These are phyloP conservation scores for Spergularia marina DNA, from an alignment of 148 eudicot species.

Conservation along the genomic window DNA sequence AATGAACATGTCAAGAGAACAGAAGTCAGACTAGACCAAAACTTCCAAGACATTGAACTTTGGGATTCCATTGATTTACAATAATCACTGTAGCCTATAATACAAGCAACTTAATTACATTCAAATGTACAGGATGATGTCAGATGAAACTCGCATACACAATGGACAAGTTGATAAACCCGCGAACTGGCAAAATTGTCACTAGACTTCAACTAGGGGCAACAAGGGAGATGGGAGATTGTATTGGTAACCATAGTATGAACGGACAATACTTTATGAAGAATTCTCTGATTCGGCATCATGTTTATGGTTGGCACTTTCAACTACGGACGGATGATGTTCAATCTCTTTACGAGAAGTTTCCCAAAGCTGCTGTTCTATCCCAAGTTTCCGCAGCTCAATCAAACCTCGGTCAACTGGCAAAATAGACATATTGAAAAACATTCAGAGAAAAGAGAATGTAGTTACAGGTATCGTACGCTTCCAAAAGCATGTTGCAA, in stretches of 20 bases:
- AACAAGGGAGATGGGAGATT: slow-evolving; percentile 11
- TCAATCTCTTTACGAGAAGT: slow-evolving; percentile 85
- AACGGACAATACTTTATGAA: slow-evolving; percentile 24
- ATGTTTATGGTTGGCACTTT: slow-evolving; percentile 24
- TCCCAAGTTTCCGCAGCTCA: slow-evolving; percentile 64
- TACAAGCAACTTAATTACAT: slow-evolving; percentile 34
- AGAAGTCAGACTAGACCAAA: no score
- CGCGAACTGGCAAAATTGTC: slow-evolving; percentile 21
- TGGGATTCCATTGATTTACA: background rate
- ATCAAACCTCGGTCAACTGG: slow-evolving; percentile 69
- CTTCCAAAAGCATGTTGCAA: background rate
- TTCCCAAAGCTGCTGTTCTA: slow-evolving; percentile 94
- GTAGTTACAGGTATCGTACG: no score
- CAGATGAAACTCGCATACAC: slow-evolving; percentile 23
- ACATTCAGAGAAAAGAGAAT: background rate
- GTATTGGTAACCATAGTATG: slow-evolving; percentile 1
- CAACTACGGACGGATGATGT: slow-evolving; percentile 31
- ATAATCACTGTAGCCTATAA: slow-evolving; percentile 11
- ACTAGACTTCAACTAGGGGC: background rate
- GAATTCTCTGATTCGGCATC: slow-evolving; percentile 46
- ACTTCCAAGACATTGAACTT: no score
- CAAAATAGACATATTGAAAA: slow-evolving; percentile 9
- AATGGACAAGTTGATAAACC: slow-evolving; percentile 16
- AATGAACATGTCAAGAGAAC: no score
- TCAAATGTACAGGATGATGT: slow-evolving; percentile 28